Base-by-base conservation (phyloP, 805 yeast genomes). In the Zygotorulaspora sp. region DNA sequence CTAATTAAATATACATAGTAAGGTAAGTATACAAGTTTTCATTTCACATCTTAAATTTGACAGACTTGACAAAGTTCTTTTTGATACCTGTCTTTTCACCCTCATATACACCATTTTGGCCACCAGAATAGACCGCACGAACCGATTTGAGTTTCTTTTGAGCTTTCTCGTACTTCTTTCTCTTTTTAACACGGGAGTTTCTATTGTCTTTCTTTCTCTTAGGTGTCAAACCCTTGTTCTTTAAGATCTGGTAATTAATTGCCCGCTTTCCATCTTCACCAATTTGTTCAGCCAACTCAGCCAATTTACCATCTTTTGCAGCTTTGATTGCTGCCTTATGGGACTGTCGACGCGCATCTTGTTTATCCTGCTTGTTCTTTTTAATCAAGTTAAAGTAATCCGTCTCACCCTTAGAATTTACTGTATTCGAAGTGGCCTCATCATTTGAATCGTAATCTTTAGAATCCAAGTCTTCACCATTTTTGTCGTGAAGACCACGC, bases 51-150 rank as follows among this genome's bases (percentile, higher is more conserved):
- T 48, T 51, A 46, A 88, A 80, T 62, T 82, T 84, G 57, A 86
- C 88, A 54, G 95, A 81, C 63, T 86, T 82, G n/a, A 95, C 73
- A 36, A 90, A 60, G 49, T 87, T 87, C 77, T 92, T 90, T 72
- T 88, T 88, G 61, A 92, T 92, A 85, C 98, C 98, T 13, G 97
- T 88, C 68, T 78, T 74, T 63, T 92, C 98, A 65, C 98, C 98
- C 47, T 74, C 81, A 62, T 92, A 92, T 2, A 95, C 80, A 47
- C 87, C 83, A 45, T 76, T 70, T 35, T 77, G 85, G 13, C 71
- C 70, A 33, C 71, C 71, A 51, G 80, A 74, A 71, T 82, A 88
- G n/a, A 88, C 96, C 38, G 85, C 86, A 63, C 96, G 82, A 48
- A 85, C 83, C 37, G 95, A 83, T 58, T 80, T 80, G 64, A 92